Evolutionary conservation across 768 basidiomycete genomes (phyloP), one percentile per base, ranked within the genome.

Genomic region (Rhodotorula toruloides): DNA sequence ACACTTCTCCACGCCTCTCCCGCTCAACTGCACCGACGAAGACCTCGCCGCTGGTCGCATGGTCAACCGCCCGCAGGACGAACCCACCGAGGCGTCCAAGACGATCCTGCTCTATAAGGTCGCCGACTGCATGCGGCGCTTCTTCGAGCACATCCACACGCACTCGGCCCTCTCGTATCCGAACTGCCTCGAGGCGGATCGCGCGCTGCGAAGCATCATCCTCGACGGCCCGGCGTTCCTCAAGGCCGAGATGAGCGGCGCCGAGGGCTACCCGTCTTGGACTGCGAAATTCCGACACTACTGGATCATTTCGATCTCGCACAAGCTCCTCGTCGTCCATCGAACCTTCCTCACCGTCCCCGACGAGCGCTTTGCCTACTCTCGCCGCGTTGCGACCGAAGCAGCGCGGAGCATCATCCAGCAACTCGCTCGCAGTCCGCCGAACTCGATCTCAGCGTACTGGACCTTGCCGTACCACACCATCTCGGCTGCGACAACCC

Each of bases 391-490:
- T 0, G 67, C 66, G 7, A 66, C 66, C 49, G 71, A 72, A n/a
- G 67, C 71, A 1, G 67, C 67, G 16, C 46, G 71, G 8, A 32
- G 29, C 6, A 58, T 72, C 37, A 62, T 72, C 32, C 55, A 63
- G 37, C 59, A 68, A 49, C 57, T 72, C 48, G 64, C 61, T 21
- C 36, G 42, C 22, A 63, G 60, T 0, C 50, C 57, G 17, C 2
- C 37, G 9, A 12, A 58, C 10, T 63, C 52, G 7, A 56, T 62
- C 25, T 63, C 64, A 32, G 52, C 58, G 44, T 43, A 67, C 34
- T 71, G 70, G 70, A 71, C 70, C 1, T 46, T 55, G 21, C 65
- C 66, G 21, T 65, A 57, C 36, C 71, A 72, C 63, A 63, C 71
- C 21, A 54, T 72, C n/a, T 25, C 39, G 12, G 71, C 71, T n/a